phyloP scores from a whole-genome alignment of 768 basidiomycete species.

The Lentinula sp. region DNA sequence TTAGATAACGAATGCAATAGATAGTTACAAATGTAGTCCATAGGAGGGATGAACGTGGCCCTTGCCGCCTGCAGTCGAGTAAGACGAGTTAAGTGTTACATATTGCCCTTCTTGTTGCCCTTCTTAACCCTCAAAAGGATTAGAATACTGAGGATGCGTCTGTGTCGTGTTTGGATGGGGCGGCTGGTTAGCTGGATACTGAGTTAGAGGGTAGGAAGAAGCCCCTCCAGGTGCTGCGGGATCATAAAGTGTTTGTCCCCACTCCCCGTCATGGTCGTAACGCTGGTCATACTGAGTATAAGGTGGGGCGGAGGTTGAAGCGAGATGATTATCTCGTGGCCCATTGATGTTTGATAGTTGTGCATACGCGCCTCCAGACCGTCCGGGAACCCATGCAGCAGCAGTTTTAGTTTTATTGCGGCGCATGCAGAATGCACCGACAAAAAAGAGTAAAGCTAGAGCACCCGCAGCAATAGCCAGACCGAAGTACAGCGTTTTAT shows the following conservation, averaged over 20 bases:
- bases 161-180: conserved; percentile 1
- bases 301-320: neutral
- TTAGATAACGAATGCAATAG: neutral
- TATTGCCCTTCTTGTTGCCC: neutral
- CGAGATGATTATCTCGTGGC: neutral
- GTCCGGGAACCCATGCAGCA: neutral
- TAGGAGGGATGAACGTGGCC: neutral
- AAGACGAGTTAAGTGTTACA: neutral
- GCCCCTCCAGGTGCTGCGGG: neutral
- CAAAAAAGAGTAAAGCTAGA: neutral
- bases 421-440: conserved; percentile 1
- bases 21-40: neutral
- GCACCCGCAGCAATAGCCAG: conserved; percentile 4
- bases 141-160: neutral
- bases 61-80: too few relatives aligned
- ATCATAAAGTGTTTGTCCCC: conserved; percentile 4
- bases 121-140: conserved; percentile 1
- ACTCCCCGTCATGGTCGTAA: conserved; percentile 5
- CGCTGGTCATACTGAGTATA: conserved; percentile 6
- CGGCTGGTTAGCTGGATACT: neutral
- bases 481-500: neutral
- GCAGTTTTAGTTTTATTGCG: neutral
- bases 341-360: neutral
- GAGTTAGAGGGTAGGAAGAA: neutral
- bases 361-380: conserved; percentile 1